These are phyloP conservation scores for Vickermania ingenoplastis DNA, from an alignment of 208 protist species.

Conservation along the genomic window DNA sequence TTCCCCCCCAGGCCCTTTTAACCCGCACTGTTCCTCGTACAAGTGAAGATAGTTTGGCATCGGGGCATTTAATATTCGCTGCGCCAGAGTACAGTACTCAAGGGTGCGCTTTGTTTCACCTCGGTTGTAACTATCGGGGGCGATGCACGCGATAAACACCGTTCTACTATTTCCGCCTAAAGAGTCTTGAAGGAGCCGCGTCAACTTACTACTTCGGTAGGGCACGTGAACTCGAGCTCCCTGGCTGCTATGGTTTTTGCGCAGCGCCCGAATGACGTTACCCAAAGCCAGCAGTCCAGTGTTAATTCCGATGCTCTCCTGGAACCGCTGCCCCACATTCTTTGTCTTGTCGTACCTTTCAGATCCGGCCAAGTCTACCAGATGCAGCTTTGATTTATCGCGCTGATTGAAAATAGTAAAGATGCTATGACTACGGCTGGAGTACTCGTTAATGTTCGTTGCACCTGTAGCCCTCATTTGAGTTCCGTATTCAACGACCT, in stretches of 20 bases:
- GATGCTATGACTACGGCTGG: constrained; percentile 86
- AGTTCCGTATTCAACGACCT: constrained; percentile 65
- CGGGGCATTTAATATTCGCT: constrained; percentile 83
- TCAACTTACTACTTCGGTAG: constrained; percentile 88
- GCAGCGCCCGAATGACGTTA: constrained; percentile 89
- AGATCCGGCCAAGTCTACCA: constrained; percentile 93
- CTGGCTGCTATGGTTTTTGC: constrained; percentile 26
- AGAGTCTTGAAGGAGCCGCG: constrained; percentile 82
- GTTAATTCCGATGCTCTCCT: constrained; percentile 92
- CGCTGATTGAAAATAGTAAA: constrained; percentile 82
- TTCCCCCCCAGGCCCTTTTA: background rate
- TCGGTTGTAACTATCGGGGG: constrained; percentile 45
- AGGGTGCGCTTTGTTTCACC: constrained; percentile 88
- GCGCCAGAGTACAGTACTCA: constrained; percentile 87
- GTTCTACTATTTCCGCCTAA: constrained; percentile 83
- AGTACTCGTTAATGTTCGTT: constrained; percentile 86
- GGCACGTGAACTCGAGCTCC: constrained; percentile 42
- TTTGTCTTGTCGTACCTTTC: constrained; percentile 77
- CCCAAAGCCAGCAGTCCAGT: constrained; percentile 84
- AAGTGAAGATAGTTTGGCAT: constrained; percentile 33
- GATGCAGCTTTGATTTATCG: constrained; percentile 59
- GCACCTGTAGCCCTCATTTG: constrained; percentile 75
- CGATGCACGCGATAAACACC: constrained; percentile 83
- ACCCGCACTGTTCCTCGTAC: constrained; percentile 13
- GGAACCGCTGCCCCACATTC: constrained; percentile 72